phyloP scores from a whole-genome alignment of 202 grass and related monocot genomes.

The Schoenoplectus triqueter region DNA sequence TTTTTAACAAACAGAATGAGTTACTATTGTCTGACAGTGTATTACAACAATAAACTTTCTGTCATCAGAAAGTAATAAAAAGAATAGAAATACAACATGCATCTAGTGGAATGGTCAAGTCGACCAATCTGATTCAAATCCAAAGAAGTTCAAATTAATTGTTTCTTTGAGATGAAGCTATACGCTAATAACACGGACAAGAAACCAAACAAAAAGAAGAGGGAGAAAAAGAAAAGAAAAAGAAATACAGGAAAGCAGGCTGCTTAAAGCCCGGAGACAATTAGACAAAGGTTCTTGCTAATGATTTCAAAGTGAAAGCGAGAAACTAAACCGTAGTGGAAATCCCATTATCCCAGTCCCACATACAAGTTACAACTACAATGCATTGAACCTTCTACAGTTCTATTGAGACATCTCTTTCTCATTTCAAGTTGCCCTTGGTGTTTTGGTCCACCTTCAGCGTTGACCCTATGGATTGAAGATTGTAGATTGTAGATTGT shows the following conservation, averaged over 20 bases:
- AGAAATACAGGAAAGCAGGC: background rate
- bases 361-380: background rate
- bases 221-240: background rate
- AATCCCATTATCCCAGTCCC: background rate
- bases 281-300: background rate
- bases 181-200: background rate
- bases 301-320: constrained; percentile 8
- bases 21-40: background rate
- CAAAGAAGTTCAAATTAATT: background rate
- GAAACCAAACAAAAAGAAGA: background rate
- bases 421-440: background rate
- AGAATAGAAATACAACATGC: too few relatives aligned
- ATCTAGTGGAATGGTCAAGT: background rate
- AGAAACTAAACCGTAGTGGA: background rate
- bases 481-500: background rate
- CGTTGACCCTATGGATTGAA: background rate
- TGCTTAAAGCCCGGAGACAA: constrained; percentile 3
- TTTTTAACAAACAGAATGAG: background rate
- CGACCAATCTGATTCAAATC: background rate
- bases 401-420: background rate
- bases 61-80: background rate
- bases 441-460: background rate
- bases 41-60: background rate
- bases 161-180: too few relatives aligned
- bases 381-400: background rate